phyloP scores from a whole-genome alignment of 148 eudicot species.

The Chenopodium quinoa region DNA sequence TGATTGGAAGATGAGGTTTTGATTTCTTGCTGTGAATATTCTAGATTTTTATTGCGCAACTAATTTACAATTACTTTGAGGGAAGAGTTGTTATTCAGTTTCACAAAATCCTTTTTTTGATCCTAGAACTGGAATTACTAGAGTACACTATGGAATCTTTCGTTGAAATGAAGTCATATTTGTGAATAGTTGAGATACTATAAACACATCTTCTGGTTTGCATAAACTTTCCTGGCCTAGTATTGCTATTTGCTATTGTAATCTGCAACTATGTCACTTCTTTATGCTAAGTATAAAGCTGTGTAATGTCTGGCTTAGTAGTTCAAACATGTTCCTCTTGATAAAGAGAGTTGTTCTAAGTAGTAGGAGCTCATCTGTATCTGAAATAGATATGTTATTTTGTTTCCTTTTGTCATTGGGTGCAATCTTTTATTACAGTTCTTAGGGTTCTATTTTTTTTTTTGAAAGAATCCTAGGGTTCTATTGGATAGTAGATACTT shows the following conservation, averaged over 20 bases:
- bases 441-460: background rate
- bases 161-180: background rate
- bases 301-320: background rate
- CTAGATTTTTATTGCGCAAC: background rate
- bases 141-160: background rate
- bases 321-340: background rate
- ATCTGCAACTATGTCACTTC: background rate
- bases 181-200: background rate
- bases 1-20: background rate
- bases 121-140: background rate
- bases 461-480: background rate
- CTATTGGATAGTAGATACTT: background rate
- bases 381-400: background rate
- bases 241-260: background rate
- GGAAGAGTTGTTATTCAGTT: background rate
- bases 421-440: background rate
- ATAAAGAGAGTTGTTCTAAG: background rate
- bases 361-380: background rate
- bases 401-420: background rate
- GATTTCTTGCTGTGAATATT: background rate
- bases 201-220: background rate
- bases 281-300: too few species aligned
- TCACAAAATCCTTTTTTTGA: background rate
- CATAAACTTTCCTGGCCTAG: background rate
- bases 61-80: background rate